Conservation (phyloP, 2,329 filamentous ascomycete species). For the Ophiostoma triangulosporum region DNA sequence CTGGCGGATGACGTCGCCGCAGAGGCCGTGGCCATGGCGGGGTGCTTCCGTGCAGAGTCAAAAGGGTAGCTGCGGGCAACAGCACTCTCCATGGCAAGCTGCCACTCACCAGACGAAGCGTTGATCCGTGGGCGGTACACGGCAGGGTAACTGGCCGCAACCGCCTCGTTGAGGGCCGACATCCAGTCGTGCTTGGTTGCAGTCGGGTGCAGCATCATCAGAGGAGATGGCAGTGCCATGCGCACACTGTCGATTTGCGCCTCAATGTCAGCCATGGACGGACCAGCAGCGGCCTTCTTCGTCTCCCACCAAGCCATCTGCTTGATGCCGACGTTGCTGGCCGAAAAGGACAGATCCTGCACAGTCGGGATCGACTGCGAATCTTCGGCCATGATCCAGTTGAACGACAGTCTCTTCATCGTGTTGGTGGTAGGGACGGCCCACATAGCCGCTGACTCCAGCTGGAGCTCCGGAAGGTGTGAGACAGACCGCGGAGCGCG, state of each 20-base stretch:
- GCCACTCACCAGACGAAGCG: slow-evolving; percentile 22
- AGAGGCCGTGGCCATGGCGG: slow-evolving; percentile 20
- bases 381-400: slow-evolving; percentile 18
- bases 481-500: slow-evolving; percentile 18
- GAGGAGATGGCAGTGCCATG: slow-evolving; percentile 2
- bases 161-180: slow-evolving; percentile 20
- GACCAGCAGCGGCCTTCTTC: slow-evolving; percentile 8
- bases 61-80: slow-evolving; percentile 16
- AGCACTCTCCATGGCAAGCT: slow-evolving; percentile 25
- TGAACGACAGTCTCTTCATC: slow-evolving; percentile 9
- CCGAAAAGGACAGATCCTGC: slow-evolving; percentile 8
- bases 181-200: slow-evolving; percentile 22
- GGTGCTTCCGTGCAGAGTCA: slow-evolving; percentile 20
- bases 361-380: not conserved
- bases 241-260: slow-evolving; percentile 3
- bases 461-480: slow-evolving; percentile 16
- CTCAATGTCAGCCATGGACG: not conserved
- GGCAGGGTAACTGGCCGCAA: slow-evolving; percentile 18
- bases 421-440: not conserved
- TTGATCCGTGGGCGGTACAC: slow-evolving; percentile 11
- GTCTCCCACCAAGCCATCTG: slow-evolving; percentile 14
- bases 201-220: slow-evolving; percentile 5
- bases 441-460: slow-evolving; percentile 20
- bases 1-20: slow-evolving; percentile 9
- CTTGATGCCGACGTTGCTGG: slow-evolving; percentile 7